A percentile compares a stretch with the other conserved stretches of the same genome.
phyloP scores from a whole-genome alignment of 2,329 filamentous ascomycete species.

The Cladosporium sp. region DNA sequence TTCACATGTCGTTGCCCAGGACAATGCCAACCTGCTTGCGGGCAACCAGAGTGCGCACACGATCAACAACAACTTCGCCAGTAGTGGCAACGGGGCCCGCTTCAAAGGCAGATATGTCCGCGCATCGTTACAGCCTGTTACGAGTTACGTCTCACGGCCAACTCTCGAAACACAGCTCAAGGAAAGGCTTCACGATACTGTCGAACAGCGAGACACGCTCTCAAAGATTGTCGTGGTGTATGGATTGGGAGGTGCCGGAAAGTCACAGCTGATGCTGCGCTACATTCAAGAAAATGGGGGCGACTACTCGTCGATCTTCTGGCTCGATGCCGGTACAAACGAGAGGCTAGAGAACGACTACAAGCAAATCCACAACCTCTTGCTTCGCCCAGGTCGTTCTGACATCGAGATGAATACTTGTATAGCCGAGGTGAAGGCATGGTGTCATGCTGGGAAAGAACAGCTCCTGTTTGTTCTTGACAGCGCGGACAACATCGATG shows the following conservation, averaged over 20 bases:
- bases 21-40: no score
- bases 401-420: background rate
- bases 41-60: no score
- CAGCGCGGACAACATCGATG: slow-evolving; percentile 1
- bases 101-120: background rate
- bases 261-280: slow-evolving; percentile 21
- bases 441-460: background rate
- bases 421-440: background rate
- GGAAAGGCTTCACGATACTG: background rate
- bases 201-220: background rate
- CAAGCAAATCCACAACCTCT: background rate
- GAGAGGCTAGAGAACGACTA: background rate
- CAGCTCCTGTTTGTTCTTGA: slow-evolving; percentile 3
- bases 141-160: background rate
- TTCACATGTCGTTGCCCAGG: no score
- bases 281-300: slow-evolving; percentile 18
- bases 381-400: background rate
- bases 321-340: slow-evolving; percentile 19
- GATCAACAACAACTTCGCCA: no score
- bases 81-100: no score
- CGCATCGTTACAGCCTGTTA: background rate
- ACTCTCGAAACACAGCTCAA: background rate
- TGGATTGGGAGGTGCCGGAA: slow-evolving; percentile 24
- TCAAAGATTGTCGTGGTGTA: slow-evolving; percentile 1
- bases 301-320: slow-evolving; percentile 22